These are phyloP conservation scores for Penicillium sp. DNA, from an alignment of 2,329 filamentous ascomycete species.

Conservation along the genomic window DNA sequence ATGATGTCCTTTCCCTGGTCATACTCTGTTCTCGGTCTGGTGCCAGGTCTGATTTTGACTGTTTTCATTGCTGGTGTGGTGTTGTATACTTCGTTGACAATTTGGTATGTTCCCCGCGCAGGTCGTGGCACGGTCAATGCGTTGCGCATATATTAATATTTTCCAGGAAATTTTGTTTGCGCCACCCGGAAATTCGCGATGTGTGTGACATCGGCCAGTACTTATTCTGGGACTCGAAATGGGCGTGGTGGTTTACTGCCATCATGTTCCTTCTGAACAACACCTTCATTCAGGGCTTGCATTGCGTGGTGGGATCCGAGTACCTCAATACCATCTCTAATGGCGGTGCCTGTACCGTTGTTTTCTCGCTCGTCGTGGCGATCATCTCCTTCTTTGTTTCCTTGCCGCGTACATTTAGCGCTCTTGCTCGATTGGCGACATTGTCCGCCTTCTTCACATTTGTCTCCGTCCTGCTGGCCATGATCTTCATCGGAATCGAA, in stretches of 20 bases:
- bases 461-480: constrained; percentile 79
- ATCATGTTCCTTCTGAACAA: constrained; percentile 94
- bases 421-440: constrained; percentile 76
- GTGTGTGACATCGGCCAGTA: constrained; percentile 96
- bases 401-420: constrained; percentile 79
- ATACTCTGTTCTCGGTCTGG: constrained; percentile 81
- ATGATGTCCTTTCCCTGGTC: constrained; percentile 98
- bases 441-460: constrained; percentile 86
- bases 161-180: constrained; percentile 80
- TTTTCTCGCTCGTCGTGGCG: constrained; percentile 72
- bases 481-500: constrained; percentile 78
- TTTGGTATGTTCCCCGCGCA: constrained; percentile 52
- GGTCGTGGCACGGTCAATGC: background rate
- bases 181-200: constrained; percentile 87
- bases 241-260: constrained; percentile 68
- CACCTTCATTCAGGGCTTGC: constrained; percentile 82
- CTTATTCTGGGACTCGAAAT: constrained; percentile 81
- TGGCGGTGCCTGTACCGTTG: constrained; percentile 72
- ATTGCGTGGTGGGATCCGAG: constrained; percentile 80
- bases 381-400: constrained; percentile 76
- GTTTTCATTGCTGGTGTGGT: constrained; percentile 75
- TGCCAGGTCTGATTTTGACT: constrained; percentile 83
- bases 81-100: constrained; percentile 74
- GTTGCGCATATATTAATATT: background rate
- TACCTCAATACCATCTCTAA: constrained; percentile 88